Evolutionary conservation across 2,329 filamentous ascomycete species (phyloP).

Genomic region (Alternaria tenuissima): DNA sequence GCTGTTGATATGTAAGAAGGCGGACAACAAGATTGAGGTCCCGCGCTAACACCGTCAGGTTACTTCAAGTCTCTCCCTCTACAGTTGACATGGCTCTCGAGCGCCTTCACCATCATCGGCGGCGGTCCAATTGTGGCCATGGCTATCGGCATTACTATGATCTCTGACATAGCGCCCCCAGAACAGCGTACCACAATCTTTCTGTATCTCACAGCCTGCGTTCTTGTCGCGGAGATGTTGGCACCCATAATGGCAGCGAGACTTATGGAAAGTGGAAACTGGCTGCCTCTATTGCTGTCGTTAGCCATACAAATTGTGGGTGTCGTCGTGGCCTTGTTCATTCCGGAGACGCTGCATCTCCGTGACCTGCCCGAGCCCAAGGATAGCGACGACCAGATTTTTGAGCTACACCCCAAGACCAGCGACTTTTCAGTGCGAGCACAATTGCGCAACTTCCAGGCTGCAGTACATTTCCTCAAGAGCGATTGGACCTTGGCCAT

Average conservation of each 20-base stretch:
- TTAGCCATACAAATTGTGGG: conserved; percentile 40
- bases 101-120: conserved; percentile 56
- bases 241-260: conserved; percentile 44
- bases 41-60: conserved; percentile 26
- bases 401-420: conserved; percentile 27
- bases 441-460: conserved; percentile 46
- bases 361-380: conserved; percentile 42
- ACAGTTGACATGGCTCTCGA: conserved; percentile 59
- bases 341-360: conserved; percentile 48
- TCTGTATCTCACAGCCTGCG: conserved; percentile 39
- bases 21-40: background rate
- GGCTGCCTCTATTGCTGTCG: conserved; percentile 44
- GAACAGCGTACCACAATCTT: conserved; percentile 51
- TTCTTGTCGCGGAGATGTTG: conserved; percentile 46
- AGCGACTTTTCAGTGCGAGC: conserved; percentile 34
- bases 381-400: conserved; percentile 22
- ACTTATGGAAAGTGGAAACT: conserved; percentile 46
- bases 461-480: conserved; percentile 52
- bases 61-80: conserved; percentile 53
- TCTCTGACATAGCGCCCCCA: conserved; percentile 60
- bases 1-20: conserved; percentile 41
- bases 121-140: conserved; percentile 58
- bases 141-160: conserved; percentile 60
- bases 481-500: conserved; percentile 55
- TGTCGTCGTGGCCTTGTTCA: conserved; percentile 36